Percentiles rank a stretch among this genome's conserved stretches.
These are phyloP conservation scores for Blumeria graminis DNA, from an alignment of 2,329 filamentous ascomycete species.

Conservation along the genomic window DNA sequence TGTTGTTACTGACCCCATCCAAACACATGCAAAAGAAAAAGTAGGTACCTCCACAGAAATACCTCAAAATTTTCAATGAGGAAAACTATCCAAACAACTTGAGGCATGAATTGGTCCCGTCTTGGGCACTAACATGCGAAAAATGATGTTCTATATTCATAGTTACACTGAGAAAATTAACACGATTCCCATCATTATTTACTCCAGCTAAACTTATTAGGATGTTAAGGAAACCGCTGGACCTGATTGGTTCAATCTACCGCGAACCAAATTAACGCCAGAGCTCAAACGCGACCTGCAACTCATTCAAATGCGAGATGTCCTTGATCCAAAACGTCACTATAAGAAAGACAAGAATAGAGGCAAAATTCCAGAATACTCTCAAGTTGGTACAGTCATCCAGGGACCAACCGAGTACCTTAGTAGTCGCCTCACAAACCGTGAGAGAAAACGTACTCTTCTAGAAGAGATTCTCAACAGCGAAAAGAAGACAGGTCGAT, in stretches of 20 bases:
- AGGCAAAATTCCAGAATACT: slow-evolving; percentile 48
- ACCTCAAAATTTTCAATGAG: slow-evolving; percentile 29
- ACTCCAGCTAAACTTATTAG: slow-evolving; percentile 10
- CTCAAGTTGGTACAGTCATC: slow-evolving; percentile 69
- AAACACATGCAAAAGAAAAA: slow-evolving; percentile 25
- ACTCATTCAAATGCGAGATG: slow-evolving; percentile 65
- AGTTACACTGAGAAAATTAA: slow-evolving; percentile 38
- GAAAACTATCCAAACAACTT: slow-evolving; percentile 53
- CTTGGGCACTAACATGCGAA: slow-evolving; percentile 52
- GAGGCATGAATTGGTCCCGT: slow-evolving; percentile 57
- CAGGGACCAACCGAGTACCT: slow-evolving; percentile 77
- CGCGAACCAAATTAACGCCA: slow-evolving; percentile 59
- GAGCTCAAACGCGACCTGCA: slow-evolving; percentile 78
- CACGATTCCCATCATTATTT: not conserved
- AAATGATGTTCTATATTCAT: slow-evolving; percentile 38
- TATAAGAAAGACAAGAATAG: slow-evolving; percentile 45
- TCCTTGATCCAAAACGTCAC: slow-evolving; percentile 58
- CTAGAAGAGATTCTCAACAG: slow-evolving; percentile 59
- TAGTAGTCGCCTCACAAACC: slow-evolving; percentile 57
- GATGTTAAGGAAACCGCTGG: slow-evolving; percentile 41
- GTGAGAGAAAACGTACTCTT: slow-evolving; percentile 68
- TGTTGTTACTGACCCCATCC: slow-evolving; percentile 28
- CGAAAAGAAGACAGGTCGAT: slow-evolving; percentile 41
- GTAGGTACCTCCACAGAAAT: slow-evolving; percentile 5
- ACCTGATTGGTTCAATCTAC: slow-evolving; percentile 66